phyloP scores from a whole-genome alignment of 2,329 filamentous ascomycete genomes.

The Fonsecaea monophora region DNA sequence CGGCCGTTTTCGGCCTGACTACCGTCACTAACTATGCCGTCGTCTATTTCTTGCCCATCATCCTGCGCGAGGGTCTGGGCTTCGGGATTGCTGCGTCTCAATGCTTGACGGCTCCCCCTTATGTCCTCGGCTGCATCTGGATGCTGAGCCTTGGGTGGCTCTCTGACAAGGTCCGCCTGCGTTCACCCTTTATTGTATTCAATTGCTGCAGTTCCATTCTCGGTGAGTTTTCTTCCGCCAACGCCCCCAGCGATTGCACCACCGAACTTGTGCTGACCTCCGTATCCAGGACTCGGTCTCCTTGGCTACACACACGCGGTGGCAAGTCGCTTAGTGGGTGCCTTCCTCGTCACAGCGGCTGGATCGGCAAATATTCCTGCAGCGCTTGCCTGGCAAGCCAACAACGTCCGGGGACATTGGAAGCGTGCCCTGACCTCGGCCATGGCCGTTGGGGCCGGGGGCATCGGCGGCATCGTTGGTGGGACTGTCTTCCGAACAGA shows the following conservation, averaged over 20 bases:
- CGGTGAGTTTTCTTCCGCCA: too few species aligned
- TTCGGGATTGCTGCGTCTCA: constrained; percentile 70
- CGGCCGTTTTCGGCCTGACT: constrained; percentile 57
- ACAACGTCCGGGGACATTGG: constrained; percentile 88
- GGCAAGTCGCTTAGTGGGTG: constrained; percentile 65
- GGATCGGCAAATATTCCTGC: constrained; percentile 78
- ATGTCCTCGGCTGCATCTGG: too few species aligned
- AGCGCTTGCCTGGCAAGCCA: constrained; percentile 79
- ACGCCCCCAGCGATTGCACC: too few species aligned
- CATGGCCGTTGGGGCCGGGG: constrained; percentile 59
- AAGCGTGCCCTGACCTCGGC: constrained; percentile 81
- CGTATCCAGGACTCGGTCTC: too few species aligned
- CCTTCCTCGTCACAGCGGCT: constrained; percentile 75
- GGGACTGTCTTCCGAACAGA: constrained; percentile 70
- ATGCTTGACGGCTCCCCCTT: constrained; percentile 70
- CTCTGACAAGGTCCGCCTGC: constrained; percentile 54
- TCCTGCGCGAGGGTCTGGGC: constrained; percentile 69
- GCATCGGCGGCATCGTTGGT: constrained; percentile 78
- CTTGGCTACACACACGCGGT: too few species aligned
- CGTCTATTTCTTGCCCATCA: constrained; percentile 79
- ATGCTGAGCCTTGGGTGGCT: too few species aligned
- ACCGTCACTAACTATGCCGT: constrained; percentile 78
- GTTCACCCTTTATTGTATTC: constrained; percentile 74
- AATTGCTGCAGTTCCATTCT: constrained; percentile 53
- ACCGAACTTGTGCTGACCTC: too few species aligned